Conservation (phyloP, 2,329 filamentous ascomycete genomes). For the Colletotrichum abscissum region DNA sequence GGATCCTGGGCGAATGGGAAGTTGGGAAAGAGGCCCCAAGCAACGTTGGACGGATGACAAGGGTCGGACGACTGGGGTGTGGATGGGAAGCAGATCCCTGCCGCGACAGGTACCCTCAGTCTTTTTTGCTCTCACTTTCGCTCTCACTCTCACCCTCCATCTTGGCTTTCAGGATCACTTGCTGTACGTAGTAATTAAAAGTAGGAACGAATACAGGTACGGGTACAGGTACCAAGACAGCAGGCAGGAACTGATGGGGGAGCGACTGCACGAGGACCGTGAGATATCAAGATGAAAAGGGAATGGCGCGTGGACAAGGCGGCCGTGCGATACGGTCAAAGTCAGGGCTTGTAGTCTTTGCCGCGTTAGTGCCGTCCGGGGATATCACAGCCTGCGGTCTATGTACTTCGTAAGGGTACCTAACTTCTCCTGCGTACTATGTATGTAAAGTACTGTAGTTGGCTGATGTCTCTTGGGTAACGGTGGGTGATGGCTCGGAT, state of each 20-base stretch:
- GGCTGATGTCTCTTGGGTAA: too few relatives aligned
- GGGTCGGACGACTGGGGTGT: slow-evolving; percentile 1
- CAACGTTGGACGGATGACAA: slow-evolving; percentile 15
- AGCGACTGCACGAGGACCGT: neutral
- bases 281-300: neutral
- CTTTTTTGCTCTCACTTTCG: neutral
- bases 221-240: neutral
- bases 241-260: neutral
- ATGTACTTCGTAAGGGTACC: too few relatives aligned
- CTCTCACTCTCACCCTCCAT: neutral
- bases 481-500: slow-evolving; percentile 11
- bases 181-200: neutral
- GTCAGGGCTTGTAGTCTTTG: slow-evolving; percentile 19
- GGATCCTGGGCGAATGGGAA: slow-evolving; percentile 17
- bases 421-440: too few relatives aligned
- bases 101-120: neutral
- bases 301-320: slow-evolving; percentile 2
- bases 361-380: slow-evolving; percentile 18
- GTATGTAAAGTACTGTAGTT: too few relatives aligned
- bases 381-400: neutral
- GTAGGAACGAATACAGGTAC: too few relatives aligned
- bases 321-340: neutral
- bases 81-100: slow-evolving; percentile 7
- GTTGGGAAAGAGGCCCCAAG: neutral
- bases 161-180: neutral